Conservation (phyloP, 805 yeast genomes). For the Myxozyma sirexii region DNA sequence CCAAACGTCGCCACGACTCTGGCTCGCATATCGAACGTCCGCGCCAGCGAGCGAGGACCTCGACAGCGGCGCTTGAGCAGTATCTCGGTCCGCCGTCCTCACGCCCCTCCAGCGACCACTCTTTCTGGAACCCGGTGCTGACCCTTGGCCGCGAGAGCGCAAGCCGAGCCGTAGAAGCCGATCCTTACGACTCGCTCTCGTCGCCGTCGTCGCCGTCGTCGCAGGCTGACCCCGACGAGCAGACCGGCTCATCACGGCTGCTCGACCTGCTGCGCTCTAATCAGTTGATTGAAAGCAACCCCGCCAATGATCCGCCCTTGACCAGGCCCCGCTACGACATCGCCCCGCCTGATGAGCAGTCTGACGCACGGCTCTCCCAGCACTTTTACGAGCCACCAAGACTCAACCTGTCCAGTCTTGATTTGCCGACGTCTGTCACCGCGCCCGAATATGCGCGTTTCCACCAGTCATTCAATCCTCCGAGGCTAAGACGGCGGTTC, state of each 20-base stretch:
- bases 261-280: not conserved
- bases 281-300: not conserved
- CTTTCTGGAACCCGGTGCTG: not conserved
- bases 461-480: too few species aligned
- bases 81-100: not conserved
- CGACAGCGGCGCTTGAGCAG: not conserved
- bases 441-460: not conserved
- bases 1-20: slow-evolving; percentile 3
- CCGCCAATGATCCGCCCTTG: not conserved
- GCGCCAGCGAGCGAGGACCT: not conserved
- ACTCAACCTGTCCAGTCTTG: not conserved
- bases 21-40: not conserved
- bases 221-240: slow-evolving; percentile 2
- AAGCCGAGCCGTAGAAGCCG: not conserved
- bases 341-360: too few species aligned
- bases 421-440: not conserved
- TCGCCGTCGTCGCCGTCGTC: not conserved
- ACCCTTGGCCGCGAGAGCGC: not conserved
- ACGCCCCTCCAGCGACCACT: not conserved
- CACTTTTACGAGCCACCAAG: too few species aligned
- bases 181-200: slow-evolving; percentile 2
- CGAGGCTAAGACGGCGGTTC: too few species aligned
- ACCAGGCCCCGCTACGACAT: too few species aligned
- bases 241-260: not conserved
- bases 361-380: too few species aligned